Evolutionary conservation across 768 basidiomycete species (phyloP).

Genomic region (Terana coerulea): DNA sequence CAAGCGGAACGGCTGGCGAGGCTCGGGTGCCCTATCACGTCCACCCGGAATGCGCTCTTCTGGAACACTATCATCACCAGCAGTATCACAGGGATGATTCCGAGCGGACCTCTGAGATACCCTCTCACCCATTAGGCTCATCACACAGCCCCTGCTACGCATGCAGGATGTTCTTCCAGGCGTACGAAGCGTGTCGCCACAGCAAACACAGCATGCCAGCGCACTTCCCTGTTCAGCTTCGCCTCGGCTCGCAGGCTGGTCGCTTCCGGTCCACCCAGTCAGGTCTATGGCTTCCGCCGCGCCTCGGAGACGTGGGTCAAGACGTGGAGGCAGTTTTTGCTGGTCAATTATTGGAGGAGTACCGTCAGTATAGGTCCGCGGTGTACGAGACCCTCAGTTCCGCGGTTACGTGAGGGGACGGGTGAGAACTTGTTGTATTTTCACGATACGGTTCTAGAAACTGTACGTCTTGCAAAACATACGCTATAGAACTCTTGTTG

Average conservation of each 20-base stretch:
- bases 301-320: not conserved
- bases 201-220: not conserved
- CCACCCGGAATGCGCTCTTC: constrained; percentile 2
- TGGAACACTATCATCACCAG: not conserved
- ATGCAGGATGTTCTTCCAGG: not conserved
- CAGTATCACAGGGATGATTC: not conserved
- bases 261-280: not conserved
- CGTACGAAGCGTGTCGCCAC: not conserved
- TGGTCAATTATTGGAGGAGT: not conserved
- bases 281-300: constrained; percentile 1
- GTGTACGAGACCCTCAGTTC: too few species aligned
- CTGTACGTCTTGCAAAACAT: too few species aligned
- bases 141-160: not conserved
- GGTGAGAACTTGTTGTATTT: not conserved
- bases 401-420: not conserved
- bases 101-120: not conserved
- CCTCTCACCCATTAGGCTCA: not conserved
- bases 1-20: not conserved
- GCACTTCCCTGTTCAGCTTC: not conserved
- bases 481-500: too few species aligned
- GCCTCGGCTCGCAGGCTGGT: not conserved
- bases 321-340: constrained; percentile 1
- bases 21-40: not conserved
- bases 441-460: not conserved
- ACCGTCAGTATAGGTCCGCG: constrained; percentile 2